phyloP scores from a whole-genome alignment of 2,329 filamentous ascomycete genomes.

The Fusarium sp. region DNA sequence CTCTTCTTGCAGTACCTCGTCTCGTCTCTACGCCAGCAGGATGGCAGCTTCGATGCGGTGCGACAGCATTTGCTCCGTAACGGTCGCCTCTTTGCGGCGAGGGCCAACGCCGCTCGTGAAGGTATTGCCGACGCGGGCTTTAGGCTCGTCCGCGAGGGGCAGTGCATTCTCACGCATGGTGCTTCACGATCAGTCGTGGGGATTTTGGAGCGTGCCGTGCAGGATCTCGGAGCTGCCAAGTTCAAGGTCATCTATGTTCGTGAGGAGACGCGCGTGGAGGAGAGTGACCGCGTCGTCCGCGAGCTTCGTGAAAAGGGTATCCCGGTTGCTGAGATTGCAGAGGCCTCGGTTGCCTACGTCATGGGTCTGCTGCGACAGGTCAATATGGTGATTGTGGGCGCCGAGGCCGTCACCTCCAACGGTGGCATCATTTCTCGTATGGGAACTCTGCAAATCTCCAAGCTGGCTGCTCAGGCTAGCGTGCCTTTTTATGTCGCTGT shows the following conservation, averaged over 20 bases:
- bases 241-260: conserved; percentile 89
- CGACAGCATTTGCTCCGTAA: conserved; percentile 87
- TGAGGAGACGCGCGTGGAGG: conserved; percentile 64
- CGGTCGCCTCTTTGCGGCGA: conserved; percentile 84
- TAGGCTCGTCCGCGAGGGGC: conserved; percentile 81
- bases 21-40: conserved; percentile 72
- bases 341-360: conserved; percentile 80
- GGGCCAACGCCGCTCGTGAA: conserved; percentile 86
- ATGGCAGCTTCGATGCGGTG: conserved; percentile 77
- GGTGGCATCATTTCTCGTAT: conserved; percentile 91
- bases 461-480: conserved; percentile 76
- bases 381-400: conserved; percentile 74
- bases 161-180: conserved; percentile 89
- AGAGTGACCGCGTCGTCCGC: conserved; percentile 78
- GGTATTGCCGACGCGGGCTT: conserved; percentile 85
- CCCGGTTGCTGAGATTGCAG: conserved; percentile 74
- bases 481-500: conserved; percentile 91
- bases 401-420: conserved; percentile 93
- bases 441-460: conserved; percentile 86
- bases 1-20: conserved; percentile 96
- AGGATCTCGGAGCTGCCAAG: conserved; percentile 68
- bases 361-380: conserved; percentile 69
- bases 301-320: conserved; percentile 79
- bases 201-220: conserved; percentile 75
- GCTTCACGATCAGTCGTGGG: conserved; percentile 86